Evolutionary conservation across 2,329 filamentous ascomycete species (phyloP).

Genomic region (Plectosphaerella cucumerina): DNA sequence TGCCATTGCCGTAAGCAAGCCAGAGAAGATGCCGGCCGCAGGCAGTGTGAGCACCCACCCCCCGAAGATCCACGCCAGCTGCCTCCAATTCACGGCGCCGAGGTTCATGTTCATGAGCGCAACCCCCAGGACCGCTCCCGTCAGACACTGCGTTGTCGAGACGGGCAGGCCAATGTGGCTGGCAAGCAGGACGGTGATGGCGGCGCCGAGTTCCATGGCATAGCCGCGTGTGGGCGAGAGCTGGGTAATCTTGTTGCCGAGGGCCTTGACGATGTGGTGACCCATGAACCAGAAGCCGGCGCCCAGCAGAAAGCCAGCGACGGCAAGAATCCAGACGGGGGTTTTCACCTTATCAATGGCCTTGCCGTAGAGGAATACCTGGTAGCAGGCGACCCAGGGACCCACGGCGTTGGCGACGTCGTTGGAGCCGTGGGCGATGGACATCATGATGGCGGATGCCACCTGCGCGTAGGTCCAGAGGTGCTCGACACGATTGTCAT

Average conservation of each 20-base stretch:
- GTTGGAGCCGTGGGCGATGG: slow-evolving; percentile 36
- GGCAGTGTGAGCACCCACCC: slow-evolving; percentile 14
- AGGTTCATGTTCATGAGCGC: slow-evolving; percentile 11
- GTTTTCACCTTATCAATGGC: slow-evolving; percentile 22
- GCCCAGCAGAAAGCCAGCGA: slow-evolving; percentile 28
- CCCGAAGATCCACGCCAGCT: slow-evolving; percentile 11
- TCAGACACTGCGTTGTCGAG: slow-evolving; percentile 14
- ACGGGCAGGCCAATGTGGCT: slow-evolving; percentile 10
- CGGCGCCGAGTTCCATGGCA: slow-evolving; percentile 33
- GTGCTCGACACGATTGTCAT: slow-evolving; percentile 40
- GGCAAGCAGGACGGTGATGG: slow-evolving; percentile 21
- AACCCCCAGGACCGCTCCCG: slow-evolving; percentile 14
- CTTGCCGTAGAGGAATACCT: slow-evolving; percentile 22
- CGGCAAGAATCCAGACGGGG: slow-evolving; percentile 31
- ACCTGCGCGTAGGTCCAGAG: slow-evolving; percentile 39
- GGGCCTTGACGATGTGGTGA: slow-evolving; percentile 30
- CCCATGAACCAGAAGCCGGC: slow-evolving; percentile 33
- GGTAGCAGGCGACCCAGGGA: slow-evolving; percentile 30
- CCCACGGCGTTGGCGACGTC: slow-evolving; percentile 35
- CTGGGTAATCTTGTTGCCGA: slow-evolving; percentile 37
- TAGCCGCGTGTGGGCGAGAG: slow-evolving; percentile 30
- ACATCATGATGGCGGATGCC: slow-evolving; percentile 30
- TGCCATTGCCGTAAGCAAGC: slow-evolving; percentile 11
- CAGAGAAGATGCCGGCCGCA: slow-evolving; percentile 10
- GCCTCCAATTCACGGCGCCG: slow-evolving; percentile 10